Base-by-base conservation (phyloP, 148 eudicot species). In the Diospyros lotus region DNA sequence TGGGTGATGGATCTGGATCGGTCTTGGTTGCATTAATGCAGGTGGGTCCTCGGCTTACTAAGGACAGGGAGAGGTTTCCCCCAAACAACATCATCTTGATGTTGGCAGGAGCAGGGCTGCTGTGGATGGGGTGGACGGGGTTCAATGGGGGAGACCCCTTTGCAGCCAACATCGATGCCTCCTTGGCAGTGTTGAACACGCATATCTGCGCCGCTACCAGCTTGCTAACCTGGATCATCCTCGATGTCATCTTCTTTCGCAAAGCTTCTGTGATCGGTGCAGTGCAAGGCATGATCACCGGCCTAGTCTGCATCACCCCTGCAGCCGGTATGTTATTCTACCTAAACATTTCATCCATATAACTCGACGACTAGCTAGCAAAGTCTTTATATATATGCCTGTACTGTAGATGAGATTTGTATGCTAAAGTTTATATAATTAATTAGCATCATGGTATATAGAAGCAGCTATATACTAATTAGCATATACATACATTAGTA, bases 271-370 rank as follows among this genome's bases (percentile, higher is more conserved):
- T 81, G 0, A 81, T 81, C n/a, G 83, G 83, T 11, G 83, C 80
- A 4, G 83, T 81, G 45, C 83, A 81, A 63, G 83, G 83, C 73
- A 81, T 76, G 83, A 77, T 81, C 83, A 81, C 83, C 28, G 83
- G 83, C 42, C 63, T 81, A 44, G 83, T 81, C 40, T 76, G 80
- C 74, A 81, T 81, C 73, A 81, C 83, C 6, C 80, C 83, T 2
- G 83, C 80, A 17, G 83, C 83, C 17, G 83, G 83, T 77, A 81
- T 9, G 61, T 53, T 46, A 10, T 55, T 9, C 12, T 5, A 5
- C 12, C 12, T 55, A 55, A 55, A 55, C 59, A 55, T 55, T 55
- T 48, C 8, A 8, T 48, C 8, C 52, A 48, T 48, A 48, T 8
- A 48, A 48, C 6, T 48, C 4, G 8, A 48, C 52, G 4, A 4